phyloP scores from a whole-genome alignment of 495 filamentous ascomycete species.

The Neurospora sp. region DNA sequence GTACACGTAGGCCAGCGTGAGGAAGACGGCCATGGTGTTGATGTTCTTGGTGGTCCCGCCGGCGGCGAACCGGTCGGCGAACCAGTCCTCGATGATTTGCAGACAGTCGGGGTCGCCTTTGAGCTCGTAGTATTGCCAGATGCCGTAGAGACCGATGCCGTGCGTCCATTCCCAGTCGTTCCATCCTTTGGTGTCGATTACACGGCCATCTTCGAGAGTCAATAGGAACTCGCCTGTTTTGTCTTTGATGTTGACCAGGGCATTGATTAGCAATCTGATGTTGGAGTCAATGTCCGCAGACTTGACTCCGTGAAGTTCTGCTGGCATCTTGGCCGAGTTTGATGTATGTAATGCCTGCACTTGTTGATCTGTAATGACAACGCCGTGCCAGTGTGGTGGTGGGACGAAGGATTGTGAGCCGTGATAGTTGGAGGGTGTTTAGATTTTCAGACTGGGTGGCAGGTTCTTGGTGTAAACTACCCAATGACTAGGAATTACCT shows the following conservation, averaged over 20 bases:
- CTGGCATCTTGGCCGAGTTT: constrained; percentile 23
- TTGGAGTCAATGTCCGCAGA: constrained; percentile 40
- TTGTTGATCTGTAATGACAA: neutral
- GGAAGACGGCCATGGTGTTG: constrained; percentile 66
- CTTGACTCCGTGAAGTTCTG: constrained; percentile 26
- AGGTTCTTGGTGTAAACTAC: neutral
- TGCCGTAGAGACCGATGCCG: constrained; percentile 65
- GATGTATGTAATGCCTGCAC: neutral
- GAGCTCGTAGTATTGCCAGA: constrained; percentile 64
- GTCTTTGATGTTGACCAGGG: constrained; percentile 61
- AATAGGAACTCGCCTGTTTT: constrained; percentile 58
- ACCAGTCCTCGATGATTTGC: constrained; percentile 57
- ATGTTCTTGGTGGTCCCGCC: constrained; percentile 71
- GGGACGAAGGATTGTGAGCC: too few species aligned
- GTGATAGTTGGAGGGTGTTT: neutral
- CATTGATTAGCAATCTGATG: constrained; percentile 52
- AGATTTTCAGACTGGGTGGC: neutral
- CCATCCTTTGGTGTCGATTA: constrained; percentile 75
- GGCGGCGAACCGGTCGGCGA: constrained; percentile 48
- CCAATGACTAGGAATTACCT: neutral
- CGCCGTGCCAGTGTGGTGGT: neutral
- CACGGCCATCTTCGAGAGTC: constrained; percentile 52
- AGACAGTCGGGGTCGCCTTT: constrained; percentile 43
- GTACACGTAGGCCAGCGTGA: constrained; percentile 62
- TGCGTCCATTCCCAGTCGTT: constrained; percentile 75